Conservation (phyloP, 176 grass and related monocot species). For the Eragrostis curvula region DNA sequence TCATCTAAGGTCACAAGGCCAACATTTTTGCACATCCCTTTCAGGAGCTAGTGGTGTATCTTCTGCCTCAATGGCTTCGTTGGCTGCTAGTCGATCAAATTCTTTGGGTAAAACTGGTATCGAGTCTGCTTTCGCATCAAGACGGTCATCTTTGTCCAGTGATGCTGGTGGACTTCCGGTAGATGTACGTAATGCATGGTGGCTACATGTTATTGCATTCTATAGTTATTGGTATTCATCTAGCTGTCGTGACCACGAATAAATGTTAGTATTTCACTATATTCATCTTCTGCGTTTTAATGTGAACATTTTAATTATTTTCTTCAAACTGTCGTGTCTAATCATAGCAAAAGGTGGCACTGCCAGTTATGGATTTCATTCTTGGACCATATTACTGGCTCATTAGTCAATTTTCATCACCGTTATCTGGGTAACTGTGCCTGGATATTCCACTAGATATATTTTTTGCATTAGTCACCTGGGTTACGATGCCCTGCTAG, state of each 20-base stretch:
- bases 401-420: constrained; percentile 16
- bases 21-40: constrained; percentile 63
- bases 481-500: background rate
- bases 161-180: constrained; percentile 86
- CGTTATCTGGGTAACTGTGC: background rate
- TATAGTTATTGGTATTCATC: constrained; percentile 15
- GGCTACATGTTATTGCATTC: constrained; percentile 24
- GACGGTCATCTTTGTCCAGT: constrained; percentile 74
- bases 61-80: constrained; percentile 56
- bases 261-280: constrained; percentile 5
- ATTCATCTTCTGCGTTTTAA: constrained; percentile 16
- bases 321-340: constrained; percentile 26
- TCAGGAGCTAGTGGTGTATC: constrained; percentile 49
- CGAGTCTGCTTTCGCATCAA: constrained; percentile 51
- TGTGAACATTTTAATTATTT: constrained; percentile 19
- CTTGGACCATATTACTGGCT: constrained; percentile 20
- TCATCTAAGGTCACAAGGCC: constrained; percentile 91
- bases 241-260: constrained; percentile 1
- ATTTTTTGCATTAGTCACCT: constrained; percentile 13
- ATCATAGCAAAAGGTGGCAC: constrained; percentile 14
- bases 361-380: constrained; percentile 27
- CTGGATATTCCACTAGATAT: constrained; percentile 25
- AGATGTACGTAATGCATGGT: constrained; percentile 66
- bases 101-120: constrained; percentile 63
- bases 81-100: constrained; percentile 69